A percentile compares a stretch with the other conserved stretches of the same genome.
These are phyloP conservation scores for Isatis tinctoria DNA, from an alignment of 345 rosid genomes.

Conservation along the genomic window DNA sequence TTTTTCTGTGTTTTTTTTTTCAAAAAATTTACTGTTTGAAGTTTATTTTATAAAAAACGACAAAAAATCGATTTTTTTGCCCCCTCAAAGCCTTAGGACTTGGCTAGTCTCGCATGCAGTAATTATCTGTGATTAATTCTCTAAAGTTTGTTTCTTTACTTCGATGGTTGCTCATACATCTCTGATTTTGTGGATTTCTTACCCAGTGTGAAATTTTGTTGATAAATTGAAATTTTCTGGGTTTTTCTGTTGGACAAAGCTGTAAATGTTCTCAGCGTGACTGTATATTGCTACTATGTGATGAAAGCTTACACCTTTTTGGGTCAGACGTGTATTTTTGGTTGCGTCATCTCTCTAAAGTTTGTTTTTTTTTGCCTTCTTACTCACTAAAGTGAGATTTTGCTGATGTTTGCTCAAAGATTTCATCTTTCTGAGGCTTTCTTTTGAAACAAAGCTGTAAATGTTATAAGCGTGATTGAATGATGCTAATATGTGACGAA, in stretches of 20 bases:
- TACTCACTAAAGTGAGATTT: background rate
- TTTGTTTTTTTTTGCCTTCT: background rate
- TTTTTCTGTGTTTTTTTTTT: background rate
- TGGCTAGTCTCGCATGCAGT: slow-evolving; percentile 11
- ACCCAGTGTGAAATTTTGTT: background rate
- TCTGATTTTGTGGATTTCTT: background rate
- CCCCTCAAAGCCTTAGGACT: background rate
- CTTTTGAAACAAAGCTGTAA: background rate
- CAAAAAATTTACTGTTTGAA: background rate
- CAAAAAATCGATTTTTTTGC: background rate
- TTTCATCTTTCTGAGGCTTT: background rate
- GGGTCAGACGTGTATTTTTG: background rate
- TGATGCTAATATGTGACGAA: background rate
- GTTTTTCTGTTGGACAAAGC: background rate
- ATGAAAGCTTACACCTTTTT: background rate
- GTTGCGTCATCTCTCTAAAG: background rate
- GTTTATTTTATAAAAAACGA: background rate
- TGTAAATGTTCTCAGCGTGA: background rate
- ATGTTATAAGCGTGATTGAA: background rate
- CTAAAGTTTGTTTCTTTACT: background rate
- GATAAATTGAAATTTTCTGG: background rate
- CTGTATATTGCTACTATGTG: background rate
- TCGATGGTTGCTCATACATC: background rate
- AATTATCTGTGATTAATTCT: no score
- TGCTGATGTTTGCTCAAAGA: background rate